Evolutionary conservation across 2,329 filamentous ascomycete genomes (phyloP), one percentile per base, ranked within the genome.

Genomic region (Mollisia scopiformis): DNA sequence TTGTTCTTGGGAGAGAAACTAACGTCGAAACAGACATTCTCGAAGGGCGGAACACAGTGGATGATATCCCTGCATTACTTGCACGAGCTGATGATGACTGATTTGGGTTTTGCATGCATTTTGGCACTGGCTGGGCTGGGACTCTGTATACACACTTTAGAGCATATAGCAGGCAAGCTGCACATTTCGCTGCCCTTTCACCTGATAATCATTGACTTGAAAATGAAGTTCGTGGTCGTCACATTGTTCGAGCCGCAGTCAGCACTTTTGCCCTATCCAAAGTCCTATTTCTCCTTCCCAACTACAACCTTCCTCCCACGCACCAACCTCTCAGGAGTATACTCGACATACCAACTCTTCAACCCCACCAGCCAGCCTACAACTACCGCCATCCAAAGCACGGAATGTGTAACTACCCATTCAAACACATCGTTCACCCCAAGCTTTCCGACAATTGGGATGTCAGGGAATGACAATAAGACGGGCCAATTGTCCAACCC

Each of bases 61-160:
- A 93, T 65, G 90, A 96, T 69, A 93, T 97, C 69, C 92, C 93
- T 25, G 80, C 82, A 59, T 80, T 95, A 33, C 55, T 70, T 23
- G 62, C 68, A 25, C 63, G 54, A 46, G 56, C 21, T 31, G 61
- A 65, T 27, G 65, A 69, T 11, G 59, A 16, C 25, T 47, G 43
- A 47, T 27, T 47, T 25, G 3, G n/a, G 10, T 11, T 14, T 27
- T 27, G 10, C 16, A 10, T 43, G 8, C 39, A 16, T 47, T 25
- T 21, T 25, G 23, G 41, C 14, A 27, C 21, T 27, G 23, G 23
- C 13, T 27, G 13, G 21, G 11, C 41, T 46, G 41, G 21, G n/a
- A n/a, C n/a, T n/a, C n/a, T n/a, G n/a, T n/a, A n/a, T n/a, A n/a
- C n/a, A n/a, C n/a, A n/a, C 21, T 25, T 5, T 47, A 47, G 43